Conservation (phyloP, 257 asterid genomes). For the Solanum virginianum region DNA sequence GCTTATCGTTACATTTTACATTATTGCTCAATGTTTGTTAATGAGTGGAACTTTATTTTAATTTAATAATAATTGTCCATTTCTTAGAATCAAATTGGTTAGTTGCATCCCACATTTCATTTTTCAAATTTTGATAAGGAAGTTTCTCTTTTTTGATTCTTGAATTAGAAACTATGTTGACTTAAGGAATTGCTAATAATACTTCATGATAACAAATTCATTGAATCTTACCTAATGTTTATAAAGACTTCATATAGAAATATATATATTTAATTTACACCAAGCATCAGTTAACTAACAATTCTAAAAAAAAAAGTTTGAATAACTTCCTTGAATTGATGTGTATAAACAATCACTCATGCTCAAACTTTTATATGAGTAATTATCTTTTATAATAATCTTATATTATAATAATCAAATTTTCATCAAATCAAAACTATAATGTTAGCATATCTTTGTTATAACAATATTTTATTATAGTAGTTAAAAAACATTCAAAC, state of each 20-base stretch:
- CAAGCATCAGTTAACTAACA: not conserved
- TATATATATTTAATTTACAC: not conserved
- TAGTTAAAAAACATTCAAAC: not conserved
- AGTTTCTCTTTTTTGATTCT: not conserved
- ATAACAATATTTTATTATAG: too few relatives aligned
- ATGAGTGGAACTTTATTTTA: not conserved
- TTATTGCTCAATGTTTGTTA: not conserved
- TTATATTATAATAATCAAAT: too few relatives aligned
- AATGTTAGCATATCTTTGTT: too few relatives aligned
- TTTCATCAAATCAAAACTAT: too few relatives aligned
- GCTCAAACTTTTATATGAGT: too few relatives aligned
- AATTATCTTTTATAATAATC: too few relatives aligned
- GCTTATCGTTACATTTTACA: not conserved
- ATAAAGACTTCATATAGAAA: not conserved
- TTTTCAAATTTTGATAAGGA: not conserved
- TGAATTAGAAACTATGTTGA: not conserved
- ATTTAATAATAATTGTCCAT: not conserved
- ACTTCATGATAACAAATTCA: not conserved
- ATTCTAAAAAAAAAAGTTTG: too few relatives aligned
- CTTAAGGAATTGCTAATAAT: not conserved
- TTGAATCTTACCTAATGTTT: not conserved
- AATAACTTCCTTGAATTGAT: too few relatives aligned
- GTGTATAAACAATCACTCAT: too few relatives aligned
- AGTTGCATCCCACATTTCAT: not conserved
- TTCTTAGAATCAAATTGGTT: not conserved